Evolutionary conservation across 2,329 filamentous ascomycete genomes (phyloP).

Genomic region (Aspergillus persii): DNA sequence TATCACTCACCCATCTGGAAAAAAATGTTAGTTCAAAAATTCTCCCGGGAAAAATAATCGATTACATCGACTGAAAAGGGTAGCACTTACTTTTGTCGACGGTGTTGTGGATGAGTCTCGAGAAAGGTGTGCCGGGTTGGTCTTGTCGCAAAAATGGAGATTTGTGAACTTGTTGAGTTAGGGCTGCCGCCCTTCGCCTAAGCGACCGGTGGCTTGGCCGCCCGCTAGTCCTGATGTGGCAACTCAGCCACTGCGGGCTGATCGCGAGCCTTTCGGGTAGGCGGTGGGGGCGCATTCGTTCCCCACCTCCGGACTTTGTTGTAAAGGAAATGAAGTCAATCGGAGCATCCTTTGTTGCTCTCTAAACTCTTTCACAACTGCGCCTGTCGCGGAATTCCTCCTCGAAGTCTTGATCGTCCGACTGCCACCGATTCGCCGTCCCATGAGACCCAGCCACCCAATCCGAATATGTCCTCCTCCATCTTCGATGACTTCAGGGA

Average conservation of each 20-base stretch:
- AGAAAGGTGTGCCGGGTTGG: constrained; percentile 36
- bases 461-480: constrained; percentile 66
- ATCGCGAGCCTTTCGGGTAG: constrained; percentile 1
- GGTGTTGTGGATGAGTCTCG: constrained; percentile 48
- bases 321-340: neutral
- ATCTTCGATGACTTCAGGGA: constrained; percentile 71
- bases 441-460: constrained; percentile 9
- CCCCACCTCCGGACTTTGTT: neutral
- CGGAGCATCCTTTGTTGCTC: neutral
- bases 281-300: constrained; percentile 4
- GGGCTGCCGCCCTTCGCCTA: constrained; percentile 46
- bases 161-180: constrained; percentile 44
- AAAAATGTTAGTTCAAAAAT: constrained; percentile 28
- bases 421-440: neutral
- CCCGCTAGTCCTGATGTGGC: constrained; percentile 28
- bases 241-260: constrained; percentile 16
- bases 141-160: constrained; percentile 39
- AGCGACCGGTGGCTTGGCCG: constrained; percentile 32
- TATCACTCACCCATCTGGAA: constrained; percentile 61
- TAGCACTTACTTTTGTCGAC: constrained; percentile 51
- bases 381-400: neutral
- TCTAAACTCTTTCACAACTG: neutral
- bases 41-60: constrained; percentile 8
- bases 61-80: constrained; percentile 15
- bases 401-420: constrained; percentile 1